phyloP scores from a whole-genome alignment of 163 green algal species.

The Chlorella variabilis region DNA sequence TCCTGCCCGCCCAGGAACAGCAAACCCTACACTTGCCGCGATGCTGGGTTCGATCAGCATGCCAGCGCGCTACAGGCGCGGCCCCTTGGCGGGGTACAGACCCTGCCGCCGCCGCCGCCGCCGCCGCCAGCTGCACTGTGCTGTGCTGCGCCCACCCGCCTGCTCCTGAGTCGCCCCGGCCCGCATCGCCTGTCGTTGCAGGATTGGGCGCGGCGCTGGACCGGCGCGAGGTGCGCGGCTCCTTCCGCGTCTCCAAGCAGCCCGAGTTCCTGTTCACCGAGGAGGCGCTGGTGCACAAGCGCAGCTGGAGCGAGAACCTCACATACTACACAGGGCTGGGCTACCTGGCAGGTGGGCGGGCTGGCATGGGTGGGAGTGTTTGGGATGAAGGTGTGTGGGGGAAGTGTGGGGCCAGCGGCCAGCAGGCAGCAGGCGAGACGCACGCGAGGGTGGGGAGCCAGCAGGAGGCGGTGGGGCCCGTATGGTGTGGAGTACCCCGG shows the following conservation, averaged over 20 bases:
- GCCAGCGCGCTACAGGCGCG: no score
- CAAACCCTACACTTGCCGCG: not conserved
- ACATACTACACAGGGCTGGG: slow-evolving; percentile 94
- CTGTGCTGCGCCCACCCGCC: not conserved
- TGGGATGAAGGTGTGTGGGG: no score
- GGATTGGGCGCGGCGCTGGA: slow-evolving; percentile 49
- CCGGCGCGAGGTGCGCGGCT: slow-evolving; percentile 19
- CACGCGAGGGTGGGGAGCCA: no score
- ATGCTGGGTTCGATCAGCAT: no score
- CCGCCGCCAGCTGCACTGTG: not conserved
- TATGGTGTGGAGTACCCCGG: no score
- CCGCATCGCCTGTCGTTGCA: not conserved
- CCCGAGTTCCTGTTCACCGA: slow-evolving; percentile 96
- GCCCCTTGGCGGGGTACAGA: no score
- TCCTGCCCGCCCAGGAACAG: not conserved
- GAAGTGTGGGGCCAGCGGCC: not conserved
- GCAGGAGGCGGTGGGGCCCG: no score
- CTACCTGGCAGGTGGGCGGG: slow-evolving; percentile 78
- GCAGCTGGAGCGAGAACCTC: slow-evolving; percentile 92
- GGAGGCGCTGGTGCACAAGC: slow-evolving; percentile 76
- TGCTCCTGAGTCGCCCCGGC: not conserved
- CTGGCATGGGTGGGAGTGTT: no score
- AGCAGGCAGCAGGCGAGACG: not conserved
- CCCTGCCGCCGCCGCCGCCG: not conserved
- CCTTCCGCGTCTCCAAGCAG: slow-evolving; percentile 74